Conservation (phyloP, 2,329 filamentous ascomycete species). For the Aspergillus sp. region DNA sequence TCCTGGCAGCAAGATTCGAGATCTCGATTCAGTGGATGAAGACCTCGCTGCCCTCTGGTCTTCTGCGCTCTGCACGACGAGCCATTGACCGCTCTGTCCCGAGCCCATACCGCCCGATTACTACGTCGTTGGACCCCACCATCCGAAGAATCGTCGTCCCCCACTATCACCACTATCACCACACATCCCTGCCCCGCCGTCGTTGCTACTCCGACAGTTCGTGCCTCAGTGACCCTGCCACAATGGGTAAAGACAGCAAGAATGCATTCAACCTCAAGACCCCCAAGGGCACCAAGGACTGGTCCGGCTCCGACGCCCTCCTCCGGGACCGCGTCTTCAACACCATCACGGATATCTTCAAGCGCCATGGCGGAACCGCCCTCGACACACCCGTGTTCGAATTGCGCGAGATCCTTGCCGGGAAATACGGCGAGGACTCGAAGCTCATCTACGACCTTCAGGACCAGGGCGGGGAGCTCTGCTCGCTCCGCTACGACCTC, state of each 20-base stretch:
- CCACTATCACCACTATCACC: constrained; percentile 10
- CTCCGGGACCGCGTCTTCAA: constrained; percentile 72
- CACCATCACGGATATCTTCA: constrained; percentile 70
- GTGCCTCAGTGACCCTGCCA: constrained; percentile 5
- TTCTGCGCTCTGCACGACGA: constrained; percentile 22
- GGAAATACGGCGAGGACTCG: constrained; percentile 87
- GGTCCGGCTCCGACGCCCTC: constrained; percentile 69
- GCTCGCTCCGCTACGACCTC: constrained; percentile 76
- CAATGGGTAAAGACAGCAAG: constrained; percentile 26
- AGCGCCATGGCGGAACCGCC: constrained; percentile 70
- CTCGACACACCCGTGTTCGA: constrained; percentile 82
- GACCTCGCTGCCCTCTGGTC: constrained; percentile 13
- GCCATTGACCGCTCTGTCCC: constrained; percentile 12
- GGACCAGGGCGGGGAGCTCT: constrained; percentile 79
- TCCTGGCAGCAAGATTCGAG: too few relatives aligned
- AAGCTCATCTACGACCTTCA: constrained; percentile 86
- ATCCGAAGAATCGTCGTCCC: constrained; percentile 4
- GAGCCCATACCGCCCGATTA: constrained; percentile 1
- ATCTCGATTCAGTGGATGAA: constrained; percentile 19
- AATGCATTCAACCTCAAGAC: constrained; percentile 64
- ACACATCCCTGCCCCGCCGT: constrained; percentile 2
- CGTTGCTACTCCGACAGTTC: constrained; percentile 5
- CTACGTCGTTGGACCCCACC: constrained; percentile 4
- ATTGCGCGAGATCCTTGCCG: constrained; percentile 73
- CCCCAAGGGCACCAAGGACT: constrained; percentile 86